Base-by-base conservation (phyloP, 1,284 basidiomycete species). In the Termitomyces sp. region DNA sequence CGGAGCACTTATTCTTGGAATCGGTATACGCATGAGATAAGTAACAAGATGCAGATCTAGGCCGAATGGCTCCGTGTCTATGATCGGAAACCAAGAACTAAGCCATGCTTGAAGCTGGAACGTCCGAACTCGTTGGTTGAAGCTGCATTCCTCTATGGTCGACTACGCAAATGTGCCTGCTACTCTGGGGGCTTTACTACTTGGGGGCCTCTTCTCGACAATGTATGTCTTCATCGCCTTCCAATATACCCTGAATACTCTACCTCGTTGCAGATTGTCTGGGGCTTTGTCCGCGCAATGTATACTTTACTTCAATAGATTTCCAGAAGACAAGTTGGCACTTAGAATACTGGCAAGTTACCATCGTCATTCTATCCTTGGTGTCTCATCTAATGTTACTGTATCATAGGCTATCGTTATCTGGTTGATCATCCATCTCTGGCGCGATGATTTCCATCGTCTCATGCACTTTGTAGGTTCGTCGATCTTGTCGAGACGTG, bases 291-390 rank as follows among this genome's bases (percentile, higher is more conserved):
- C 42, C 3, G 43, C 42, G 28, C 49, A 51, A 31, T 44, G 31
- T 26, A 38, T 45, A 19, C n/a, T 39, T n/a, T 51, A 51, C 28
- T 45, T 44, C 9, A 45, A 37, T 30, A 8, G 19, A n/a, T 45
- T 37, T 11, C 18, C 49, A 14, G 19, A 39, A 10, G 49, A 51
- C n/a, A 51, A 33, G 21, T 2, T 9, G 2, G 14, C 35, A 16
- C 43, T 51, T 9, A 51, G 45, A 28, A 16, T 39, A 21, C 31
- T 51, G 10, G 49, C 45, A 35, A 14, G 49, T 31, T 5, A 18
- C 16, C 19, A n/a, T 19, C 19, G 16, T 2, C 9, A 39, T 16
- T 10, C 6, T 30, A 30, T 24, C 21, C 21, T 24, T 24, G 26
- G 28, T 9, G 4, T n/a, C n/a, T 2, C 3, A 26, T 4, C 13